Base-by-base conservation (phyloP, 2,329 filamentous ascomycete species). In the Neonectria neomacrospora region DNA sequence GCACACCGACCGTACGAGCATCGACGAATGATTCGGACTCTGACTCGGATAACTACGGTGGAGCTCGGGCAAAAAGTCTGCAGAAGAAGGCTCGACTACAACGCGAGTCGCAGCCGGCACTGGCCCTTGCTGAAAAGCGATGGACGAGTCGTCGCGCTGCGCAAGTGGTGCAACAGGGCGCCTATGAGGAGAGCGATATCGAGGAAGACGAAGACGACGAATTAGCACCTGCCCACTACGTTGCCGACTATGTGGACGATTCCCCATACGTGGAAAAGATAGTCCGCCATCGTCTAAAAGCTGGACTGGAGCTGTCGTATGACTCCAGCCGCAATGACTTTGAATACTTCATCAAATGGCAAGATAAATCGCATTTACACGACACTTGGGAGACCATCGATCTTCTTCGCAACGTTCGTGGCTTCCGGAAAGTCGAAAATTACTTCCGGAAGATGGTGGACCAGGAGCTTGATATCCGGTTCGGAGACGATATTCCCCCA, bases 321-420 rank as follows among this genome's bases (percentile, higher is more conserved):
- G 89, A 92, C 51, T 76, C 84, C 2, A 83, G 79, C 23, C 84
- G 86, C 70, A 88, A 94, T 56, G 92, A 97, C 75, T 97, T 96
- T 72, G 93, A 98, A 74, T 99, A 85, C 71, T 87, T 90, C 79
- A 94, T 99, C 79, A 99, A 99, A 81, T 99, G 96, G 96, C 93
- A 97, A 79, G 93, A 91, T 69, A 93, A 94, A 79, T 97, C 96
- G 11, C 94, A 99, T 76, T 90, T 97, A 71, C 96, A 99, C 81
- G 92, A 96, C 60, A 97, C 94, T 0, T 99, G 96, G 95, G 94
- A 98, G 78, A 90, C 89, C 0, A 90, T 90, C 63, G 89, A 92
- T 58, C 86, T 84, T 20, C 86, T 97, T 28, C 85, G 88, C 23
- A 87, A 89, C n/a, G 91, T 90, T 75, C 92, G 93, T 66, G 95